These are phyloP conservation scores for Phialophora verrucosa DNA, from an alignment of 2,329 filamentous ascomycete genomes.

Conservation along the genomic window DNA sequence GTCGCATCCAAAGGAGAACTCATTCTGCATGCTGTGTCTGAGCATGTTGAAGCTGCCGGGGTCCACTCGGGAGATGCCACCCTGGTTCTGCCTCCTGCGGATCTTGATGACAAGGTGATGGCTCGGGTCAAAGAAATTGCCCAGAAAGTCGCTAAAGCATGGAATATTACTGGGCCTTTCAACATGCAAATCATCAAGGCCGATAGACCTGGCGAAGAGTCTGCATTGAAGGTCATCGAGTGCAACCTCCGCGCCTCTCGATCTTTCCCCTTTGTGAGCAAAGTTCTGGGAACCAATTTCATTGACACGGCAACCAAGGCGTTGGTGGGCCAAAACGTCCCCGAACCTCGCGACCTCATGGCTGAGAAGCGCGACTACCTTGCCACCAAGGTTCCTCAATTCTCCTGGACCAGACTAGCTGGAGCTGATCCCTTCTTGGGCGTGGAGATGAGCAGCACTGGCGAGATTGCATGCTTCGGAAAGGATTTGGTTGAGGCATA, in stretches of 20 bases:
- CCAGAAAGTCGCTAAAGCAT: constrained; percentile 93
- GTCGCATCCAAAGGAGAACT: constrained; percentile 87
- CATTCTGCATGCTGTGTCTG: constrained; percentile 87
- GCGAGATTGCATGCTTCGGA: constrained; percentile 98
- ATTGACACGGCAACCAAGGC: constrained; percentile 94
- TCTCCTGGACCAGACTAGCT: constrained; percentile 97
- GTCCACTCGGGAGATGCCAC: constrained; percentile 98
- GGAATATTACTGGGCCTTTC: constrained; percentile 97
- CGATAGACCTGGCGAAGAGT: constrained; percentile 66
- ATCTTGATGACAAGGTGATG: constrained; percentile 77
- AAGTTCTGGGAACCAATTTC: constrained; percentile 95
- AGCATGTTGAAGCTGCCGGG: constrained; percentile 96
- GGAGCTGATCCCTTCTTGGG: constrained; percentile 97
- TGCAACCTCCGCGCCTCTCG: constrained; percentile 97
- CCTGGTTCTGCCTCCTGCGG: constrained; percentile 84
- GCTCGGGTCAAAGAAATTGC: constrained; percentile 93
- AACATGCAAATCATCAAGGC: constrained; percentile 99
- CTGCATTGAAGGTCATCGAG: constrained; percentile 91
- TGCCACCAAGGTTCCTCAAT: constrained; percentile 97
- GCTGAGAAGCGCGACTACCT: constrained; percentile 84
- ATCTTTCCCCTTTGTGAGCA: constrained; percentile 97
- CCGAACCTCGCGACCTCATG: constrained; percentile 88
- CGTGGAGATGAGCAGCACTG: constrained; percentile 95
- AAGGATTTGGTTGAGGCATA: constrained; percentile 96
- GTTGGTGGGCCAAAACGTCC: constrained; percentile 82